Percentiles rank a stretch among this genome's conserved stretches.
These are phyloP conservation scores for Arthrobotrys sphaeroides DNA, from an alignment of 2,329 filamentous ascomycete genomes.

Conservation along the genomic window DNA sequence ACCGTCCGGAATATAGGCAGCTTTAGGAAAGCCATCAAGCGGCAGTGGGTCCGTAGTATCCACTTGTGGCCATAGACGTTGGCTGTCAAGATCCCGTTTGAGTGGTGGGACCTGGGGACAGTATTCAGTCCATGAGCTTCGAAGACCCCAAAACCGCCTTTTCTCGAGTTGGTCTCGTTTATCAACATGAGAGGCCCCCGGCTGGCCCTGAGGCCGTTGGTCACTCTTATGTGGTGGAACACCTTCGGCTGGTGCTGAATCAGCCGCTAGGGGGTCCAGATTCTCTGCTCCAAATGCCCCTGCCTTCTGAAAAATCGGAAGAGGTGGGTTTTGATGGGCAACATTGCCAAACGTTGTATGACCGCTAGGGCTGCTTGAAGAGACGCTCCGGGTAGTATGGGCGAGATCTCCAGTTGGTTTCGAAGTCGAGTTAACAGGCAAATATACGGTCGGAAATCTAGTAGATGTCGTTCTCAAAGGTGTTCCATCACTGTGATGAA, in stretches of 20 bases:
- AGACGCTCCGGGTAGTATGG: not conserved
- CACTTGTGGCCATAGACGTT: not conserved
- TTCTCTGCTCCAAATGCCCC: not conserved
- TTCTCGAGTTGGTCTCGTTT: not conserved
- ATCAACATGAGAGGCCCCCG: not conserved
- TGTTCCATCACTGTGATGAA: not conserved
- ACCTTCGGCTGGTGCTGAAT: not conserved
- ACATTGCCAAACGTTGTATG: not conserved
- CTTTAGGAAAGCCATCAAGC: not conserved
- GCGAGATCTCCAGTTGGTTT: not conserved
- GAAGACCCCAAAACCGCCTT: not conserved
- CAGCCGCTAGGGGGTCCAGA: not conserved
- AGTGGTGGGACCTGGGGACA: not conserved
- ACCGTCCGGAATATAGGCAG: not conserved
- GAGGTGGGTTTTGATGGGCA: not conserved
- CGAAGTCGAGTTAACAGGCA: not conserved
- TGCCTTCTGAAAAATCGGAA: not conserved
- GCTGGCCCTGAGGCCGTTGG: not conserved
- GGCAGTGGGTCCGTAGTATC: not conserved
- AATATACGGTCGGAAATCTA: not conserved
- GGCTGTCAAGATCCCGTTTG: not conserved
- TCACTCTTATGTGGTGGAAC: not conserved
- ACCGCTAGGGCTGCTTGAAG: not conserved
- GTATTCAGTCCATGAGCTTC: not conserved
- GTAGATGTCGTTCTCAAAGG: not conserved